Base-by-base conservation (phyloP, 2,329 filamentous ascomycete species). In the Thelonectria olida region DNA sequence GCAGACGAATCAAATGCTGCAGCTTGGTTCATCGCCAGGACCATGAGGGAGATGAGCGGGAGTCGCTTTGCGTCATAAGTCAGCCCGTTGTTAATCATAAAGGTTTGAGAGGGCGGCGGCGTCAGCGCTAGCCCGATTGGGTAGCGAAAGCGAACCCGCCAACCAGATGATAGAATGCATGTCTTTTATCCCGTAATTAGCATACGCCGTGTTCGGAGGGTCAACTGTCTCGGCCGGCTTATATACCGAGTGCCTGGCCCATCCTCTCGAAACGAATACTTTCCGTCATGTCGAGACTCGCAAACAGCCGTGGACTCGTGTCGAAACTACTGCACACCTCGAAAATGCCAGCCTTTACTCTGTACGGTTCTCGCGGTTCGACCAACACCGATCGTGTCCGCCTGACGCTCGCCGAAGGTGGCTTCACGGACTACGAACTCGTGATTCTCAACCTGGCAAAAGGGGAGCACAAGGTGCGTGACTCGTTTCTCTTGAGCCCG, bases 371-470 rank as follows among this genome's bases (percentile, higher is more conserved):
- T 61, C 77, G 73, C 54, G 75, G 77, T 48, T 80, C 79, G 61
- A 77, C 75, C 44, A 80, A 80, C 67, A 79, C 78, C 12, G 78
- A 81, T 59, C 77, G 79, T 61, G 78, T 81, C 55, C 77, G 75
- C 53, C 67, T 80, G 57, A 79, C 78, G 50, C 76, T 81, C 36
- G 79, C 77, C 44, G 79, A 81, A 68, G 79, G 75, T 53, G 77
- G 78, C 67, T 79, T 80, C 63, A 79, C 75, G 10, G 77, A 81
- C 63, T 81, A 78, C 54, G 74, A 81, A 36, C 50, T 78, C 34
- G 76, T 79, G 15, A 54, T 73, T 63, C 44, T 81, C 54, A 75
- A 80, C 64, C 67, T 81, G 15, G 66, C 69, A 58, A 77, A 77
- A 44, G 74, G 78, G 8, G 79, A 81, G 52, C 79, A 81, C 66